Percentiles rank a stretch among this genome's conserved stretches.
These are phyloP conservation scores for Persicaria tinctoria DNA, from an alignment of 148 eudicot genomes.

Conservation along the genomic window DNA sequence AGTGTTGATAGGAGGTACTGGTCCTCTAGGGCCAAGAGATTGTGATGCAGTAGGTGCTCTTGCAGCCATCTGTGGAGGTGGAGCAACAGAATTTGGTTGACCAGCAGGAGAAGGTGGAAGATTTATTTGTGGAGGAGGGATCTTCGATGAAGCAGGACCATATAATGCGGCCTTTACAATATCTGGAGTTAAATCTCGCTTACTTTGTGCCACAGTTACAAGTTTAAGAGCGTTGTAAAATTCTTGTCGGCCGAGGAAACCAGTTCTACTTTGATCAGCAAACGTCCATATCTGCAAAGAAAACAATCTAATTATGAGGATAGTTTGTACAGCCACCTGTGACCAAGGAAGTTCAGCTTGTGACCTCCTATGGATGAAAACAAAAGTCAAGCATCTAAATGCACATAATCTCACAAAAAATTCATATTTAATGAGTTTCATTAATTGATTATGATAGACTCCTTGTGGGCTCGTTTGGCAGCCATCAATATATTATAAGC, in stretches of 20 bases:
- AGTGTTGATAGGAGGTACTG: constrained; percentile 36
- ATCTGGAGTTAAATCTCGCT: constrained; percentile 89
- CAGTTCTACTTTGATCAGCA: constrained; percentile 80
- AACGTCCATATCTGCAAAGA: constrained; percentile 80
- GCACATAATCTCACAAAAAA: not conserved
- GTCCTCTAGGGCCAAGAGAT: constrained; percentile 59
- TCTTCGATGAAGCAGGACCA: constrained; percentile 91
- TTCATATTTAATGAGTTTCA: not conserved
- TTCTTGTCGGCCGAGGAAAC: constrained; percentile 78
- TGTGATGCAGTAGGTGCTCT: constrained; percentile 40
- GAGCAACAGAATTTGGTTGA: constrained; percentile 36
- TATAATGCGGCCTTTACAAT: constrained; percentile 94
- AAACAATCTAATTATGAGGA: constrained; percentile 1
- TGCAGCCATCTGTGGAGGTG: constrained; percentile 46
- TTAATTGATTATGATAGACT: not conserved
- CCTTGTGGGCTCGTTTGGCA: not conserved
- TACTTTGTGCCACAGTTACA: constrained; percentile 94
- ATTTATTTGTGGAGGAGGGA: constrained; percentile 91
- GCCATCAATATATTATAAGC: not conserved
- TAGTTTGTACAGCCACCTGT: not conserved
- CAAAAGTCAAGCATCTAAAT: not conserved
- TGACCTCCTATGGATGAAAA: not conserved
- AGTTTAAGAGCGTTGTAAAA: constrained; percentile 92
- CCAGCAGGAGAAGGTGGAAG: constrained; percentile 44
- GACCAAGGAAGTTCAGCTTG: constrained; percentile 1